A percentile compares a stretch with the other conserved stretches of the same genome.
Evolutionary conservation across 768 basidiomycete species (phyloP).

Genomic region (Lactarius tabidus): DNA sequence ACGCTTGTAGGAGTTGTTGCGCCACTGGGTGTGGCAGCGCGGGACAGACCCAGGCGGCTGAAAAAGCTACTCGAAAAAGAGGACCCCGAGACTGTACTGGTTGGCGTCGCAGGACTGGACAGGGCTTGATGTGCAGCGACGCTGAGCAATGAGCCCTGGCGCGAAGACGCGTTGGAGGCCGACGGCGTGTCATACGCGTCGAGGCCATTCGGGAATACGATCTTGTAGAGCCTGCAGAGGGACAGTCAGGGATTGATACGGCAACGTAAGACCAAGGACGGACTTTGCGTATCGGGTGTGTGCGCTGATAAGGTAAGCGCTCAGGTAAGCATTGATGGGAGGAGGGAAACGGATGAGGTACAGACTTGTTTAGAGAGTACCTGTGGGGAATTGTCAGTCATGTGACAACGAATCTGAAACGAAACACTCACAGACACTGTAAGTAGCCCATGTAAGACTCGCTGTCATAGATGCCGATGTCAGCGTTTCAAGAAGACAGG

Average conservation of each 20-base stretch:
- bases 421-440: constrained; percentile 58
- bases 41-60: constrained; percentile 28
- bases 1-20: constrained; percentile 13
- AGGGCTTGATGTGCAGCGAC: constrained; percentile 11
- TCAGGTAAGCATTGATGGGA: background rate
- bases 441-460: constrained; percentile 78
- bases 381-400: constrained; percentile 31
- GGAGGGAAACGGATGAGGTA: background rate
- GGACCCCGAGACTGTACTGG: constrained; percentile 10
- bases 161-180: constrained; percentile 36
- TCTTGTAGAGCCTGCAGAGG: constrained; percentile 52
- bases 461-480: constrained; percentile 34
- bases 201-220: constrained; percentile 60
- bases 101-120: constrained; percentile 26
- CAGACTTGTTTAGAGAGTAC: constrained; percentile 54
- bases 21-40: constrained; percentile 27
- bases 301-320: constrained; percentile 39
- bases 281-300: constrained; percentile 75
- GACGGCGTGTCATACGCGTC: constrained; percentile 41
- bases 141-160: constrained; percentile 32
- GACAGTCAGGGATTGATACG: background rate
- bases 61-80: constrained; percentile 28
- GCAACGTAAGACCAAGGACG: constrained; percentile 14
- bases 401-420: no score
- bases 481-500: constrained; percentile 6